Percentiles rank a stretch among this genome's conserved stretches.
Conservation (phyloP, 129 eudicot species). For the sunflower (Helianthus annuus) region DNA sequence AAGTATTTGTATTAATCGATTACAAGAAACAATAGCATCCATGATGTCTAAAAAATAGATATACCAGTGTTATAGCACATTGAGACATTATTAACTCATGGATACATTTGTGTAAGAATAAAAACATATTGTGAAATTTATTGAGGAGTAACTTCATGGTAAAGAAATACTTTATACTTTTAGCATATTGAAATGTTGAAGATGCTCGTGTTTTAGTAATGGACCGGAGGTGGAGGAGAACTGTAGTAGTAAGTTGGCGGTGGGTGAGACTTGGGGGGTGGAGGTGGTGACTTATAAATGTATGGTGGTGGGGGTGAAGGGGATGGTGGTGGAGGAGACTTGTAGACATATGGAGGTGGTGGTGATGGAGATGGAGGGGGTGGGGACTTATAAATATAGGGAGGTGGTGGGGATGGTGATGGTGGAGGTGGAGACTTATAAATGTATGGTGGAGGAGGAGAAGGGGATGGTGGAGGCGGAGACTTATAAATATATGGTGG, state of each 20-base stretch:
- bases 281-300: background rate
- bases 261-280: constrained; percentile 5
- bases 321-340: constrained; percentile 6
- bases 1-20: constrained; percentile 1
- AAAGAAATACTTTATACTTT: background rate
- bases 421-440: background rate
- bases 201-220: constrained; percentile 11
- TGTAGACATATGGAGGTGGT: constrained; percentile 17
- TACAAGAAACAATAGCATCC: constrained; percentile 15
- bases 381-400: background rate
- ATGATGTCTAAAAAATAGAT: constrained; percentile 10
- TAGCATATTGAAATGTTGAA: background rate
- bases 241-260: constrained; percentile 28
- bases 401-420: constrained; percentile 22
- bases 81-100: constrained; percentile 17
- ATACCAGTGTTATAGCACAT: constrained; percentile 15
- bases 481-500: constrained; percentile 10
- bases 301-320: constrained; percentile 7
- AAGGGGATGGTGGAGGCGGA: background rate
- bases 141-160: constrained; percentile 5
- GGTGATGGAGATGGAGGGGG: constrained; percentile 16
- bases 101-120: constrained; percentile 18
- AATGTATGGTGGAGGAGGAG: background rate
- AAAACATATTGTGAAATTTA: constrained; percentile 12
- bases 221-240: constrained; percentile 32